phyloP scores from a whole-genome alignment of 2,329 filamentous ascomycete genomes.

The Cladosporium phlei region DNA sequence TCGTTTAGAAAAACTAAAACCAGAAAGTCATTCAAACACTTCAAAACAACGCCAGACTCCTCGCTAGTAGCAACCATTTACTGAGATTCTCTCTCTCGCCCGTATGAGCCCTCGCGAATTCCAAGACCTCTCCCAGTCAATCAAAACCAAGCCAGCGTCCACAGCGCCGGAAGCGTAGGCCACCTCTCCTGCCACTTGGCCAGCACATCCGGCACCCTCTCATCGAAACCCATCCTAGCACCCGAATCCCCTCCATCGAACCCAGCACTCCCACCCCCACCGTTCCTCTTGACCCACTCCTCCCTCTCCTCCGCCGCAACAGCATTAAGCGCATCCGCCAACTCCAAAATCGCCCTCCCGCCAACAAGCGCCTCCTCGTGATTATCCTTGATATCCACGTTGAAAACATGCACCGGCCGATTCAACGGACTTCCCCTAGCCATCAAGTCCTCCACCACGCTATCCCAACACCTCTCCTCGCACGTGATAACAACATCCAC shows the following conservation, averaged over 20 bases:
- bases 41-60: constrained; percentile 9
- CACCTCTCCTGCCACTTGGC: constrained; percentile 92
- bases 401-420: constrained; percentile 92
- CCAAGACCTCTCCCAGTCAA: not conserved
- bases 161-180: constrained; percentile 84
- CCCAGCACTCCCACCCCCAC: constrained; percentile 40
- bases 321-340: constrained; percentile 78
- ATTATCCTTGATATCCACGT: constrained; percentile 97
- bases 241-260: constrained; percentile 68
- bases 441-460: constrained; percentile 88
- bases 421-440: constrained; percentile 82
- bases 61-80: constrained; percentile 2
- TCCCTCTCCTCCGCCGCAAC: constrained; percentile 74
- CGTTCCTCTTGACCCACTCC: constrained; percentile 65
- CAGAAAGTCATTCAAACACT: too few relatives aligned
- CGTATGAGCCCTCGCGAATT: not conserved
- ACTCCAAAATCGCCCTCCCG: constrained; percentile 83
- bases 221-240: constrained; percentile 76
- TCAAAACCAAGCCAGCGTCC: constrained; percentile 93
- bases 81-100: not conserved
- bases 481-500: constrained; percentile 96
- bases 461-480: constrained; percentile 97
- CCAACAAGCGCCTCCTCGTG: constrained; percentile 93
- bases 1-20: too few relatives aligned
- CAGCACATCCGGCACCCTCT: constrained; percentile 85